Evolutionary conservation across 345 rosid genomes (phyloP).

Genomic region (Cardamine chenopodiifolia): DNA sequence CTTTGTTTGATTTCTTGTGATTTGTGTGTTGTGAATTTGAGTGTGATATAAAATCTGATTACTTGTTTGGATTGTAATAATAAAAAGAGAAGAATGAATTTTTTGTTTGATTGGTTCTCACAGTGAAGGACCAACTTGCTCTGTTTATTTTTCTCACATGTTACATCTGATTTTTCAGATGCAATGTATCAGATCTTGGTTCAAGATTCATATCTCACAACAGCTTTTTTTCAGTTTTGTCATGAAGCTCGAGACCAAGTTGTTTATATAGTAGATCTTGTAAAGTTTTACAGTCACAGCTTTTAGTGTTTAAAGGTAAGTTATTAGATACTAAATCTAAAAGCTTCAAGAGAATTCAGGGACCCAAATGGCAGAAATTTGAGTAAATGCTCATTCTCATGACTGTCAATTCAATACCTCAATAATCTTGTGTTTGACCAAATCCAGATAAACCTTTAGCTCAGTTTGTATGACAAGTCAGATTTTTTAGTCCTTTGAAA

Average conservation of each 20-base stretch:
- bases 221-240: constrained; percentile 16
- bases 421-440: constrained; percentile 22
- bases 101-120: constrained; percentile 13
- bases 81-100: neutral
- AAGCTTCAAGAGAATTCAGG: neutral
- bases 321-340: neutral
- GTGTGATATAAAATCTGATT: neutral
- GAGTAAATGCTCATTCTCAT: constrained; percentile 19
- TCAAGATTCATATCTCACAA: neutral
- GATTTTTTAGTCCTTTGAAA: constrained; percentile 9
- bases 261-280: constrained; percentile 7
- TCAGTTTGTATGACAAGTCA: constrained; percentile 30
- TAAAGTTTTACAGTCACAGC: constrained; percentile 7
- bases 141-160: constrained; percentile 11
- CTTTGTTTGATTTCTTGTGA: constrained; percentile 24
- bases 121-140: constrained; percentile 21
- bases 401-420: constrained; percentile 25
- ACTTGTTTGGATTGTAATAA: constrained; percentile 21
- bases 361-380: constrained; percentile 5
- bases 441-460: constrained; percentile 10
- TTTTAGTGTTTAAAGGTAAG: neutral
- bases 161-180: neutral
- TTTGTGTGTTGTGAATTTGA: constrained; percentile 12
- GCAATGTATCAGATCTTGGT: constrained; percentile 27
- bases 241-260: constrained; percentile 15